These are phyloP conservation scores for Debaryomyces udenii DNA, from an alignment of 1,139 yeast species.

Conservation along the genomic window DNA sequence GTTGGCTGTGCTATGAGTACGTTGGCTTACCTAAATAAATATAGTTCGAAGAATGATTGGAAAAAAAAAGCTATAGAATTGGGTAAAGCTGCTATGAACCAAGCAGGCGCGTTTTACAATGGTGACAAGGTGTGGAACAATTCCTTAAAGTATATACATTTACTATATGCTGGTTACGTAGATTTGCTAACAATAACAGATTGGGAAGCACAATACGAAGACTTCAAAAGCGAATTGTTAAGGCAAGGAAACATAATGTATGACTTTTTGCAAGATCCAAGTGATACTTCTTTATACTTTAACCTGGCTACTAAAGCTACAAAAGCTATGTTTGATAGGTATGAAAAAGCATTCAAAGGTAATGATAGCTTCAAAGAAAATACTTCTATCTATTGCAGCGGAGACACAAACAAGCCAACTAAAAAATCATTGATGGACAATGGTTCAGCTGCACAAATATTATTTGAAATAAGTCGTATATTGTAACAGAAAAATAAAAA, in stretches of 20 bases:
- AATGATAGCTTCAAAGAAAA: slow-evolving; percentile 10
- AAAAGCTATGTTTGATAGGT: slow-evolving; percentile 15
- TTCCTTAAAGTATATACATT: slow-evolving; percentile 26
- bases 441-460: slow-evolving; percentile 31
- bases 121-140: slow-evolving; percentile 29
- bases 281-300: slow-evolving; percentile 21
- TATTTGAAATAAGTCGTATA: slow-evolving; percentile 18
- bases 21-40: slow-evolving; percentile 28
- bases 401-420: slow-evolving; percentile 14
- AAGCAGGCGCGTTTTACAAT: slow-evolving; percentile 26
- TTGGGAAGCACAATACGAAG: slow-evolving; percentile 14
- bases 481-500: not conserved
- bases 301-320: slow-evolving; percentile 19
- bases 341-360: slow-evolving; percentile 14
- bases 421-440: slow-evolving; percentile 24
- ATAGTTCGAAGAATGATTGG: slow-evolving; percentile 18
- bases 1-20: slow-evolving; percentile 39
- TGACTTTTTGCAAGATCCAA: slow-evolving; percentile 26
- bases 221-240: slow-evolving; percentile 20
- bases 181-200: slow-evolving; percentile 22
- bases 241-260: slow-evolving; percentile 28
- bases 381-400: slow-evolving; percentile 18
- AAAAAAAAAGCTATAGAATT: slow-evolving; percentile 20
- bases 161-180: slow-evolving; percentile 28
- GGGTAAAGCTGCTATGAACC: slow-evolving; percentile 22